Evolutionary conservation across 2,329 filamentous ascomycete species (phyloP).

Genomic region (Microascus cirrosus): DNA sequence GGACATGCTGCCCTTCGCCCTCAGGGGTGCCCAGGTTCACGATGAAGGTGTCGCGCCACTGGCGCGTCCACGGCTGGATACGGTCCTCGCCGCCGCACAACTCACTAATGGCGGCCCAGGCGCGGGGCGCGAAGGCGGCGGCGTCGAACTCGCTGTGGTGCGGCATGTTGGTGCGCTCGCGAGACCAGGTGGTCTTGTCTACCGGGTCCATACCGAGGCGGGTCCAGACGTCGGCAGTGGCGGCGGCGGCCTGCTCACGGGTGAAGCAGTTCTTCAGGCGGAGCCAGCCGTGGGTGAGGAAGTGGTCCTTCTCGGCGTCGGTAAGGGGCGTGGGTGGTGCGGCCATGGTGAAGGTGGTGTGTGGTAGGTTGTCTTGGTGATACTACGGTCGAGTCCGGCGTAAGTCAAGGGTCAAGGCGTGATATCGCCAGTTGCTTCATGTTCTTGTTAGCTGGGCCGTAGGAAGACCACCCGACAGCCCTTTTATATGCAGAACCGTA

Average conservation of each 20-base stretch:
- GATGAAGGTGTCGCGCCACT: constrained; percentile 59
- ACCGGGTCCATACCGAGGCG: constrained; percentile 52
- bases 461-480: too few relatives aligned
- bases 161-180: constrained; percentile 53
- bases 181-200: constrained; percentile 56
- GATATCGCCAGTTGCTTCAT: too few relatives aligned
- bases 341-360: not conserved
- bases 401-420: too few relatives aligned
- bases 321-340: constrained; percentile 15
- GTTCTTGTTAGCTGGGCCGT: too few relatives aligned
- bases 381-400: not conserved
- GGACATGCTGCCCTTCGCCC: constrained; percentile 33
- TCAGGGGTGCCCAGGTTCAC: constrained; percentile 54
- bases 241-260: constrained; percentile 20
- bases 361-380: not conserved
- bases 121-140: constrained; percentile 48
- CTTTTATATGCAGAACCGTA: too few relatives aligned
- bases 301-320: constrained; percentile 27
- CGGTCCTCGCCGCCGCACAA: constrained; percentile 52
- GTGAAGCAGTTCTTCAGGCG: constrained; percentile 21
- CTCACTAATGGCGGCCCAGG: constrained; percentile 56
- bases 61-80: constrained; percentile 31
- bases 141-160: constrained; percentile 42
- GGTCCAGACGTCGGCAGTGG: constrained; percentile 43
- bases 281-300: constrained; percentile 26